phyloP scores from a whole-genome alignment of 2,329 filamentous ascomycete genomes.

The Lachnellula willkommii region DNA sequence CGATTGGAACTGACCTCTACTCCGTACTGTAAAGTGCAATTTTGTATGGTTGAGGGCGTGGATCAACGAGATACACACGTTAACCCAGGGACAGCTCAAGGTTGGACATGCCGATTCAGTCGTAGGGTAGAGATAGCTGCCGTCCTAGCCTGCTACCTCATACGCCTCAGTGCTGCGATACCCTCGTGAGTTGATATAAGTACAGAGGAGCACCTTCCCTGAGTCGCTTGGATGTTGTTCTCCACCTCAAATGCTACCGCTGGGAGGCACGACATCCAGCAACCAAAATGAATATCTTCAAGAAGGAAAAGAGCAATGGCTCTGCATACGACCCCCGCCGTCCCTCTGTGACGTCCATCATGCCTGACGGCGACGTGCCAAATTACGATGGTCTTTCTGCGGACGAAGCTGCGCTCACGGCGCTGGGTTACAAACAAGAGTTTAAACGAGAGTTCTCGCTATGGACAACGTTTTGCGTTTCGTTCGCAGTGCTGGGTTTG shows the following conservation, averaged over 20 bases:
- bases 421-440: conserved; percentile 52
- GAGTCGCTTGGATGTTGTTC: no score
- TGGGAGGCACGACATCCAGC: background rate
- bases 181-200: background rate
- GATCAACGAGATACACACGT: conserved; percentile 9
- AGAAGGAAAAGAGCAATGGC: conserved; percentile 9
- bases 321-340: conserved; percentile 13
- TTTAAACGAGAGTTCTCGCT: conserved; percentile 63
- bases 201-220: background rate
- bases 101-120: conserved; percentile 16
- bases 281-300: conserved; percentile 1
- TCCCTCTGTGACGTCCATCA: conserved; percentile 44
- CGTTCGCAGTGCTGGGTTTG: conserved; percentile 66
- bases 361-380: conserved; percentile 43
- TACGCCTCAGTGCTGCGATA: background rate
- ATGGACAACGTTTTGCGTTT: conserved; percentile 70
- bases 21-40: background rate
- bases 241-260: background rate
- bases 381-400: conserved; percentile 41
- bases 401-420: conserved; percentile 57
- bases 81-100: conserved; percentile 4
- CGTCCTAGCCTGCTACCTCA: conserved; percentile 7
- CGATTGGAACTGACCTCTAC: background rate
- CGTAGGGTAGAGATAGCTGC: conserved; percentile 13
- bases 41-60: background rate